Evolutionary conservation across 352 stramenopile genomes (phyloP), one percentile per base, ranked within the genome.

Genomic region (Pythium scleroteichum): DNA sequence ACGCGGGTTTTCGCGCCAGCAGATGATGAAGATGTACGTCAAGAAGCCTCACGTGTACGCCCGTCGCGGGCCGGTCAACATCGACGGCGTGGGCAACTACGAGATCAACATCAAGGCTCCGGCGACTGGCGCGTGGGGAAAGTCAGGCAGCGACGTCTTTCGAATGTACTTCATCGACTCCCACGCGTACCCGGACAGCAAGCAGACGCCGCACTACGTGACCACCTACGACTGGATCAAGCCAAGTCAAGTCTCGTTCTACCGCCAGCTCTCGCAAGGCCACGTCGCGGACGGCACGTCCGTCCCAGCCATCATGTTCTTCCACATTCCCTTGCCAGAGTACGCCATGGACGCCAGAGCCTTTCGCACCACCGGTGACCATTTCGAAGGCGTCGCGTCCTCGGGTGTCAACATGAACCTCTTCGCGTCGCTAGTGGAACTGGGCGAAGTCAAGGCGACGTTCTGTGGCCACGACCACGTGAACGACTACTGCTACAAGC

Each of bases 151-250:
- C 0, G 72, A 58, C 14, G 76, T 87, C 1, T 82, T 88, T 33
- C 76, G 73, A 27, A 87, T 90, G 78, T 90, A 90, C 68, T 88
- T 90, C 52, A 57, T 90, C n/a, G 80, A 90, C 54, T 88, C 76
- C 3, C 61, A 74, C 38, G 59, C 54, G 10, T 67, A 63, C n/a
- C 73, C 78, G 4, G 54, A 85, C 50, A 60, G 48, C 2, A 19
- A 27, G 0, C 62, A 41, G 9, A 48, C 41, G 41, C 41, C 41
- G 17, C 14, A 48, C 17, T 20, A 48, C 75, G 26, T 42, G 14
- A 50, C 49, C 10, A 55, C 33, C 9, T 65, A 71, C 51, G 68
- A 65, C 53, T 65, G 52, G 47, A 66, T 75, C 56, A 69, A 61
- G 35, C 58, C 53, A 2, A 54, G 39, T 10, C 64, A 72, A 33